Conservation (phyloP, 1,139 yeast genomes). For the Barnettozyma hawaiiensis region DNA sequence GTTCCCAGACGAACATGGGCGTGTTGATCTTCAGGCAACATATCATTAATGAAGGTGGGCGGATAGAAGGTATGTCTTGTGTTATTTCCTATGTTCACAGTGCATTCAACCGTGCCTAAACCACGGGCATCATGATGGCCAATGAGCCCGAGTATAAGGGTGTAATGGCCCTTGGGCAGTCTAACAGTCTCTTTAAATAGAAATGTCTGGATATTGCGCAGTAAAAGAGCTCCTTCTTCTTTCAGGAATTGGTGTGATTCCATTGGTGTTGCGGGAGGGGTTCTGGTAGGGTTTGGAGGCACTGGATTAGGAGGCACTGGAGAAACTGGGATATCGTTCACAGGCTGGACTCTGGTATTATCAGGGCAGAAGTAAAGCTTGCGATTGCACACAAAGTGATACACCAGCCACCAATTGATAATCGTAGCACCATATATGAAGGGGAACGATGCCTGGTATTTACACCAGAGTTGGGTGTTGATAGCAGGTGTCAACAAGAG, state of each 20-base stretch:
- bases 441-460: slow-evolving; percentile 3
- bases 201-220: slow-evolving; percentile 45
- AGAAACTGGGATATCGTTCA: slow-evolving; percentile 24
- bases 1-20: slow-evolving; percentile 49
- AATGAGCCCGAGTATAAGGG: slow-evolving; percentile 43
- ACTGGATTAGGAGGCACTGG: background rate
- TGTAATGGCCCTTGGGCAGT: slow-evolving; percentile 50
- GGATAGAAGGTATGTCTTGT: slow-evolving; percentile 33
- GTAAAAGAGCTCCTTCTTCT: slow-evolving; percentile 28
- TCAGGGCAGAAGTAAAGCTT: slow-evolving; percentile 47
- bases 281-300: background rate
- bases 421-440: slow-evolving; percentile 36
- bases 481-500: slow-evolving; percentile 1
- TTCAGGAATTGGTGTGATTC: slow-evolving; percentile 29
- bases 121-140: slow-evolving; percentile 47
- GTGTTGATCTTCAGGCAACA: slow-evolving; percentile 48
- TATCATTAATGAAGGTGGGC: slow-evolving; percentile 52
- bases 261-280: background rate
- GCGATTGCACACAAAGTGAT: slow-evolving; percentile 45
- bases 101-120: slow-evolving; percentile 54
- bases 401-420: slow-evolving; percentile 43
- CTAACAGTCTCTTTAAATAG: slow-evolving; percentile 42
- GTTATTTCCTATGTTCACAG: slow-evolving; percentile 25
- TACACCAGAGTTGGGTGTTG: background rate
- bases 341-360: slow-evolving; percentile 33